Evolutionary conservation across 768 basidiomycete genomes (phyloP), one percentile per base, ranked within the genome.

Genomic region (Psilocybe sp.): DNA sequence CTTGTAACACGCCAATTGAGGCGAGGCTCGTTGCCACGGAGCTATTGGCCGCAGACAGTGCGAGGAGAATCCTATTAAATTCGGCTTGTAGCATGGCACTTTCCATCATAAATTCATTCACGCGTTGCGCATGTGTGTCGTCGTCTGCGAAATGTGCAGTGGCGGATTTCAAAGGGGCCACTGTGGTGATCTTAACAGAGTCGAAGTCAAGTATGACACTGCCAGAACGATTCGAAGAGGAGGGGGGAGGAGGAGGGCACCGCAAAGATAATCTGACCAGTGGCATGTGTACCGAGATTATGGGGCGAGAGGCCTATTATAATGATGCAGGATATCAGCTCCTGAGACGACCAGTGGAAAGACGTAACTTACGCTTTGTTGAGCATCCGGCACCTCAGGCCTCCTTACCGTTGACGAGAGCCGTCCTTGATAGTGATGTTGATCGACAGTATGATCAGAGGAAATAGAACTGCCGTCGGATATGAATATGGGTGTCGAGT

Each of bases 181-280:
- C 48, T 11, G 33, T 32, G 18, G 60, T 65, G 14, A 85, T 51
- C 6, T 50, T 63, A 16, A 89, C 55, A 46, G 74, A 70, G 60
- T 84, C 80, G 1, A 89, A 45, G 58, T 91, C 88, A 32, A 89
- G 20, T 13, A 88, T 67, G 4, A 90, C 52, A 19, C 80, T 78
- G 4, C 92, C 91, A 39, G 91, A 91, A 19, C 88, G 80, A 14
- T 72, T 73, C 6, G 7, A 28, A 28, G 61, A 35, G 19, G 56
- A 65, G 1, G 62, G 62, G 15, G 70, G 62, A 4, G 84, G 83
- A 28, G 89, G 74, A 5, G 85, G 82, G 60, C 80, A 84, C 41
- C 88, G 80, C 43, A 87, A 60, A 61, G 92, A 79, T 16, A 87
- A 40, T 15, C 92, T 82, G 40, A 93, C 60, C 67, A 85, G 70